Evolutionary conservation across 495 filamentous ascomycete genomes (phyloP), one percentile per base, ranked within the genome.

Genomic region (Mycothermus thermophilus): DNA sequence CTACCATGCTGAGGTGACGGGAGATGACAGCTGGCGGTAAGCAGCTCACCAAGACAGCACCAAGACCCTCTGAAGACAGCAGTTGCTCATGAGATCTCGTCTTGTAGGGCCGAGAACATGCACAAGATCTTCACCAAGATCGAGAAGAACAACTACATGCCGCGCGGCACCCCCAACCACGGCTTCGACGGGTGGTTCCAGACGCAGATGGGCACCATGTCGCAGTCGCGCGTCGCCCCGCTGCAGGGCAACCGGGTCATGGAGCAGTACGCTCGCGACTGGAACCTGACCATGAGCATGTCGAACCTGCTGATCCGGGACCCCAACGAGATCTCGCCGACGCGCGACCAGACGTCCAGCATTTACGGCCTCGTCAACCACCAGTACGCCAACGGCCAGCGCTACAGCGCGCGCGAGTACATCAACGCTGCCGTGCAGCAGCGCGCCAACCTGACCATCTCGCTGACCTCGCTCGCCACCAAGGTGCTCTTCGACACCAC

Each of bases 101-200:
- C n/a, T n/a, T n/a, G n/a, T n/a, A n/a, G n/a, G n/a, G n/a, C n/a
- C n/a, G n/a, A n/a, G 13, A 48, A 62, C 14, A 71, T 72, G 61
- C 51, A 60, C 29, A 46, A 53, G 8, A 59, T 65, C 39, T 59
- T 67, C 38, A 50, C 52, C 25, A 55, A 52, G 8, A 41, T 76
- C 25, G 73, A 77, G 48, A 63, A 63, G 17, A 69, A 69, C 46
- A 41, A 65, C 27, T 76, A 76, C 47, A 27, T 63, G 11, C 43
- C 59, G 2, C 55, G 61, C 8, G 51, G 49, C 6, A 58, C 59
- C 1, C 48, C 54, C 0, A 52, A 46, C 18, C 74, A 78, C 44
- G 75, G 74, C 10, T 69, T 65, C 40, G 47, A 64, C 30, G 74
- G 75, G 7, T 80, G 64, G 61, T 47, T 77, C 12, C 46, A 58